Percentiles rank a stretch among this genome's conserved stretches.
These are phyloP conservation scores for Candida ascalaphidarum DNA, from an alignment of 805 yeast genomes.

Conservation along the genomic window DNA sequence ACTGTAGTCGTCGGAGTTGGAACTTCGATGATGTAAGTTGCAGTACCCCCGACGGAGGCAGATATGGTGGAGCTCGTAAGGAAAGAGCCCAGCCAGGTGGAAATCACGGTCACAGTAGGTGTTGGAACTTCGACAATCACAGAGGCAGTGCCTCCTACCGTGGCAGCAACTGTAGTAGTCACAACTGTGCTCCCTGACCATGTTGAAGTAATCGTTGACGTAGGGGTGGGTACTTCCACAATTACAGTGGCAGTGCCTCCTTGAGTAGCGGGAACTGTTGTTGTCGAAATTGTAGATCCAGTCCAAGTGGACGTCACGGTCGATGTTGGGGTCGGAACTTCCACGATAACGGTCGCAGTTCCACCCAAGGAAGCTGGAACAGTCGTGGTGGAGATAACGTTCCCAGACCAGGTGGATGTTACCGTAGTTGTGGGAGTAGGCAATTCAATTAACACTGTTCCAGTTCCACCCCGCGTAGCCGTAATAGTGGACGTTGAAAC, in stretches of 20 bases:
- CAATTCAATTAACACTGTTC: conserved; percentile 4
- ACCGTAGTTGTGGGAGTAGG: conserved; percentile 6
- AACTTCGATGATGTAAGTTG: conserved; percentile 7
- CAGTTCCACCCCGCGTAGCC: conserved; percentile 1
- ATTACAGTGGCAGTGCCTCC: conserved; percentile 4
- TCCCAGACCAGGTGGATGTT: conserved; percentile 5
- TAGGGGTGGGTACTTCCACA: conserved; percentile 5
- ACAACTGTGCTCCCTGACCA: conserved; percentile 1
- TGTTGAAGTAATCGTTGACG: conserved; percentile 1
- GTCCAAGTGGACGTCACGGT: conserved; percentile 8
- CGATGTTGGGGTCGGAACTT: conserved; percentile 8
- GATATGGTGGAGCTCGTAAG: conserved; percentile 1
- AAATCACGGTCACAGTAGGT: conserved; percentile 6
- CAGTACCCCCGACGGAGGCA: conserved; percentile 4
- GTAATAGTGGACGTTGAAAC: conserved; percentile 1
- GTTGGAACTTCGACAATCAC: conserved; percentile 8
- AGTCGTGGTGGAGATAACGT: conserved; percentile 4
- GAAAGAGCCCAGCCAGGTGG: conserved; percentile 6
- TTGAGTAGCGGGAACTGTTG: conserved; percentile 2
- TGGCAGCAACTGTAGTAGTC: background rate
- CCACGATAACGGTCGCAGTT: conserved; percentile 6
- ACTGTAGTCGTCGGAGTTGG: conserved; percentile 9
- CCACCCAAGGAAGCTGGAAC: conserved; percentile 1
- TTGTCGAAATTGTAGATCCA: conserved; percentile 3
- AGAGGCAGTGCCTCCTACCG: conserved; percentile 3